A percentile compares a stretch with the other conserved stretches of the same genome.
Conservation (phyloP, 2,329 filamentous ascomycete genomes). For the Colletotrichum higginsianum region DNA sequence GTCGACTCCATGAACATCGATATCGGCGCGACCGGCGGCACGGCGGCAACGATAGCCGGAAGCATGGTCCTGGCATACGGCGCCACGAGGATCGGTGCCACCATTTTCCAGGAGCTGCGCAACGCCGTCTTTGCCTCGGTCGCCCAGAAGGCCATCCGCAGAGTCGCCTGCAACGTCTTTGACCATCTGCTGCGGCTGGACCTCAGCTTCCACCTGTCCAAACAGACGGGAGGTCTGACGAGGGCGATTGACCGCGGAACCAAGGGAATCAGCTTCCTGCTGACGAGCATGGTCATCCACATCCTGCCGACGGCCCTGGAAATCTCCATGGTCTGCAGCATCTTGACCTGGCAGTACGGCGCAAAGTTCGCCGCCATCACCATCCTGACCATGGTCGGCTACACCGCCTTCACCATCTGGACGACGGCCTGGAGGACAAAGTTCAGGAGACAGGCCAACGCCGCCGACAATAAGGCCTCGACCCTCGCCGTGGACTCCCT, state of each 20-base stretch:
- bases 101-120: slow-evolving; percentile 91
- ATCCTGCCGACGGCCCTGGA: slow-evolving; percentile 94
- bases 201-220: slow-evolving; percentile 91
- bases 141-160: slow-evolving; percentile 94
- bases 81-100: slow-evolving; percentile 87
- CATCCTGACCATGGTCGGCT: slow-evolving; percentile 89
- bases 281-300: slow-evolving; percentile 99
- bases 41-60: slow-evolving; percentile 89
- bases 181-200: slow-evolving; percentile 90
- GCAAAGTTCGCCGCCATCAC: slow-evolving; percentile 93
- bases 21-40: slow-evolving; percentile 87
- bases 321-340: slow-evolving; percentile 95
- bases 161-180: slow-evolving; percentile 93
- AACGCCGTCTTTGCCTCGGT: slow-evolving; percentile 98
- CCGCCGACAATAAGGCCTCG: slow-evolving; percentile 94
- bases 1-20: slow-evolving; percentile 99
- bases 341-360: slow-evolving; percentile 96
- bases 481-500: slow-evolving; percentile 96
- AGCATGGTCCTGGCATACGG: slow-evolving; percentile 96
- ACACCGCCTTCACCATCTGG: slow-evolving; percentile 96
- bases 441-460: slow-evolving; percentile 94
- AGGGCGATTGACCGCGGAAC: slow-evolving; percentile 96
- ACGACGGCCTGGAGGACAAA: slow-evolving; percentile 98
- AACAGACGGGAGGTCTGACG: slow-evolving; percentile 95
- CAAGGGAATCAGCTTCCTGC: slow-evolving; percentile 96